These are phyloP conservation scores for Dictyostelium capitatum DNA, from an alignment of 78 protist species.

Conservation along the genomic window DNA sequence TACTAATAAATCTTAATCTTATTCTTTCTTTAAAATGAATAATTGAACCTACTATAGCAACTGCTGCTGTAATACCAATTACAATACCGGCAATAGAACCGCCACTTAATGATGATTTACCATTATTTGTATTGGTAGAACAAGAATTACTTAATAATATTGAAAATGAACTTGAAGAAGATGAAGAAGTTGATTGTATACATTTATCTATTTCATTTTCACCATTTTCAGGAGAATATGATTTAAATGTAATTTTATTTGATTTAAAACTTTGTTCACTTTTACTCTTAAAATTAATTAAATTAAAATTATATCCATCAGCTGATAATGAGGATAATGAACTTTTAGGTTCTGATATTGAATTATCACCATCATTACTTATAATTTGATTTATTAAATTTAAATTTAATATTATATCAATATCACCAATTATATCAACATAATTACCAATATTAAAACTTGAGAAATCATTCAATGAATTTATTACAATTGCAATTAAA, in stretches of 20 bases:
- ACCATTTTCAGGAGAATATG: too few relatives aligned
- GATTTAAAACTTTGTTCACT: too few relatives aligned
- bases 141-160: background rate
- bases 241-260: too few relatives aligned
- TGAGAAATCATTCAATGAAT: background rate
- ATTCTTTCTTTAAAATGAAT: background rate
- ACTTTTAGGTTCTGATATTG: too few relatives aligned
- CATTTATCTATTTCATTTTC: too few relatives aligned
- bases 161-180: background rate
- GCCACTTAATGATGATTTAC: background rate
- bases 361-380: too few relatives aligned
- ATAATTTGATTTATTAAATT: background rate
- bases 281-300: too few relatives aligned
- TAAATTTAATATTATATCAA: background rate
- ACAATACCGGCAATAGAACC: background rate
- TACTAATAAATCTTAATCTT: too few relatives aligned
- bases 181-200: too few relatives aligned
- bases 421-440: background rate
- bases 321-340: too few relatives aligned
- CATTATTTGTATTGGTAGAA: background rate
- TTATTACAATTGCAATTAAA: background rate
- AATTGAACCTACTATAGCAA: background rate
- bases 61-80: background rate
- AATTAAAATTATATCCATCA: too few relatives aligned
- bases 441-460: background rate